Conservation (phyloP, 441 rosid species). For the Raphanus hybrid region DNA sequence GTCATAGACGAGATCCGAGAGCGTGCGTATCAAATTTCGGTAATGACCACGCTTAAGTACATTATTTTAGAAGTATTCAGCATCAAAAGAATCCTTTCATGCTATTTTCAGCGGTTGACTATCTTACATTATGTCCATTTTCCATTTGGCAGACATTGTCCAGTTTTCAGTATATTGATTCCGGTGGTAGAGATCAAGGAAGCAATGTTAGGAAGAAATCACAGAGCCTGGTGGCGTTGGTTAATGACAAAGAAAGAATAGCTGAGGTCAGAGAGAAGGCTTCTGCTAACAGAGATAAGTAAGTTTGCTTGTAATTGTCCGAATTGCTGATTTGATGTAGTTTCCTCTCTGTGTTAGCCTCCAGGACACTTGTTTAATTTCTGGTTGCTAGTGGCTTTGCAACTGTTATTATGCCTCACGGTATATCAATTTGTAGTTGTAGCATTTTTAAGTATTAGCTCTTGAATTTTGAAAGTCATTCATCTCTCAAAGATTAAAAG, state of each 20-base stretch:
- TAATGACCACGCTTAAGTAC: constrained; percentile 23
- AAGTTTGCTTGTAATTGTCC: background rate
- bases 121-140: constrained; percentile 28
- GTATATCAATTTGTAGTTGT: too few species aligned
- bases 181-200: constrained; percentile 97
- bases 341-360: constrained; percentile 20
- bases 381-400: too few species aligned
- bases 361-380: constrained; percentile 20
- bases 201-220: constrained; percentile 59
- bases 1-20: constrained; percentile 23
- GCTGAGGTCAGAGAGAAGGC: too few species aligned
- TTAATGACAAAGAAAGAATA: too few species aligned
- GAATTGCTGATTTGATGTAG: background rate
- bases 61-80: constrained; percentile 25
- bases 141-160: constrained; percentile 71
- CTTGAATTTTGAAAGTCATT: too few species aligned
- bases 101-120: constrained; percentile 8
- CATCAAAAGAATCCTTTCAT: constrained; percentile 24
- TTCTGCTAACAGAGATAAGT: too few species aligned
- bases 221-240: too few species aligned
- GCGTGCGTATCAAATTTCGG: too few species aligned
- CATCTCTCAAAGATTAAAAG: too few species aligned
- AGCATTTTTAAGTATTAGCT: too few species aligned
- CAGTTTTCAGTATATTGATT: constrained; percentile 90
- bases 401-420: too few species aligned